Conservation (phyloP, 2,329 filamentous ascomycete species). For the Allantophomopsis cytisporea region DNA sequence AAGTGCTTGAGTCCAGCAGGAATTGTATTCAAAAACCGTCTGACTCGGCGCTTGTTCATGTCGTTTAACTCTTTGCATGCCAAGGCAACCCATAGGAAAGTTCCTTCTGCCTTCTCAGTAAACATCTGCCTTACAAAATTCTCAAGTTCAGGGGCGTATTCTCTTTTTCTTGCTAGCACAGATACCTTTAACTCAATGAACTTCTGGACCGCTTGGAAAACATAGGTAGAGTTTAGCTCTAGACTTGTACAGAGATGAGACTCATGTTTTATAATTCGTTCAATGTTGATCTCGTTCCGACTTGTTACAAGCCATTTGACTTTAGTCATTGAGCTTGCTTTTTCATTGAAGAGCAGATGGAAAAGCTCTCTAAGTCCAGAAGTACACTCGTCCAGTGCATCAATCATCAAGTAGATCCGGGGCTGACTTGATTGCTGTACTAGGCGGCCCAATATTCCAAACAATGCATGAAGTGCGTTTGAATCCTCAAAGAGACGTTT, state of each 20-base stretch:
- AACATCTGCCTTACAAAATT: slow-evolving; percentile 12
- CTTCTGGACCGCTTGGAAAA: slow-evolving; percentile 16
- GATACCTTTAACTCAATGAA: slow-evolving; percentile 23
- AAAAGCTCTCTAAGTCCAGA: slow-evolving; percentile 18
- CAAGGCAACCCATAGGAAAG: slow-evolving; percentile 30
- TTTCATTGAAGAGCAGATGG: slow-evolving; percentile 17
- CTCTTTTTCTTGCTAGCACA: slow-evolving; percentile 13
- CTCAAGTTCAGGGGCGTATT: slow-evolving; percentile 10
- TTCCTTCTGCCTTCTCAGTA: slow-evolving; percentile 19
- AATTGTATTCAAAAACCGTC: slow-evolving; percentile 13
- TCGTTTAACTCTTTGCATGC: slow-evolving; percentile 20
- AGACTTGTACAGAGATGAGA: slow-evolving; percentile 7
- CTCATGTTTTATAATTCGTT: slow-evolving; percentile 13
- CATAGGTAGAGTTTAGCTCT: slow-evolving; percentile 22
- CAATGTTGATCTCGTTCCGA: slow-evolving; percentile 24
- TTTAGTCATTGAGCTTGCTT: slow-evolving; percentile 4
- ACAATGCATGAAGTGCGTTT: slow-evolving; percentile 11
- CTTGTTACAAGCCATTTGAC: slow-evolving; percentile 30
- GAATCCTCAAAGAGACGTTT: slow-evolving; percentile 10
- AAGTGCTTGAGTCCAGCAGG: slow-evolving; percentile 21
- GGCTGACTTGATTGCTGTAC: slow-evolving; percentile 5
- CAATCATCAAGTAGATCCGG: slow-evolving; percentile 23
- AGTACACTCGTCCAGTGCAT: slow-evolving; percentile 32
- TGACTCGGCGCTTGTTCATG: slow-evolving; percentile 5
- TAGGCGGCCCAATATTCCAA: slow-evolving; percentile 26